These are phyloP conservation scores for Dactylellina haptotyla DNA, from an alignment of 2,329 filamentous ascomycete genomes.

Conservation along the genomic window DNA sequence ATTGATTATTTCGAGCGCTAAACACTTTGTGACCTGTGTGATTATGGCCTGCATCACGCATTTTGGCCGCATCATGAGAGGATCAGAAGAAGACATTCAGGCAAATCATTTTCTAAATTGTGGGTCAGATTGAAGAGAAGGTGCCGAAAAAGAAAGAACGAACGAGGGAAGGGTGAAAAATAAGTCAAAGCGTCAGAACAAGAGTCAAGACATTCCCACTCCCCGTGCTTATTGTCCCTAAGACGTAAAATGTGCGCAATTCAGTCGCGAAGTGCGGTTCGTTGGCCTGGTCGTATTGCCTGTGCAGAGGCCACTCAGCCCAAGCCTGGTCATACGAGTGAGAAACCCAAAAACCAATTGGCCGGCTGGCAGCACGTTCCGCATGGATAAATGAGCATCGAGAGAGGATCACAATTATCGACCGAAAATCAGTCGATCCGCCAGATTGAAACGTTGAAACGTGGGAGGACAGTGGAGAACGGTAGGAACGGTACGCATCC, in stretches of 20 bases:
- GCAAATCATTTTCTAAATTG: slow-evolving; percentile 10
- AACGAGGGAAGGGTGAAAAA: slow-evolving; percentile 9
- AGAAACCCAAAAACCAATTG: slow-evolving; percentile 4
- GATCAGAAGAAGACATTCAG: slow-evolving; percentile 22
- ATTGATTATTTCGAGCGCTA: slow-evolving; percentile 17
- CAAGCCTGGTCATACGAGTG: slow-evolving; percentile 14
- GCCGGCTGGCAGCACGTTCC: no score
- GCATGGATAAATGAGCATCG: slow-evolving; percentile 13
- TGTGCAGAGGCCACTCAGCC: slow-evolving; percentile 17
- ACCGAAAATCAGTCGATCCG: slow-evolving; percentile 26
- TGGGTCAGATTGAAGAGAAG: slow-evolving; percentile 10
- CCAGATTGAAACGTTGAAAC: slow-evolving; percentile 29
- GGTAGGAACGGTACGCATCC: slow-evolving; percentile 10
- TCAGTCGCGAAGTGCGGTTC: slow-evolving; percentile 46
- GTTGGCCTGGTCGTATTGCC: slow-evolving; percentile 25
- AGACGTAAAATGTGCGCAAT: slow-evolving; percentile 55
- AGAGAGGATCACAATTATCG: slow-evolving; percentile 29
- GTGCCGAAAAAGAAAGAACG: slow-evolving; percentile 8
- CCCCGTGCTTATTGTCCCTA: slow-evolving; percentile 31
- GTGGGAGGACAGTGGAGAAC: slow-evolving; percentile 12
- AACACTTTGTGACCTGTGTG: slow-evolving; percentile 49
- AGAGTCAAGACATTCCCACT: slow-evolving; percentile 5
- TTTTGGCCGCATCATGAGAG: slow-evolving; percentile 25
- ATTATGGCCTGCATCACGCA: slow-evolving; percentile 44
- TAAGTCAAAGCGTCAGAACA: slow-evolving; percentile 27